These are phyloP conservation scores for Mucor ambiguus DNA, from an alignment of 371 early-diverging fungal species.

Conservation along the genomic window DNA sequence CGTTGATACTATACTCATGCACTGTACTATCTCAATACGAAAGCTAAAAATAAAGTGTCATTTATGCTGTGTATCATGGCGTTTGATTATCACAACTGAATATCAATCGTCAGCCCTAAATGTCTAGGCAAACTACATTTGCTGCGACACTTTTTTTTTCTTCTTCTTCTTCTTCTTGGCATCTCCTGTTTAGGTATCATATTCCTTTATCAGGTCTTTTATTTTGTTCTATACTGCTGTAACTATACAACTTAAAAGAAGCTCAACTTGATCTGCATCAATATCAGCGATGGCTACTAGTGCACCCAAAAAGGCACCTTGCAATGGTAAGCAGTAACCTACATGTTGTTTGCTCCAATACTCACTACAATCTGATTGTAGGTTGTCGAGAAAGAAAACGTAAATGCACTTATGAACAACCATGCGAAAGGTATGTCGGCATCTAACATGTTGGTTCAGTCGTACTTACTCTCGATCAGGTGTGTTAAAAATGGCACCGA, in stretches of 20 bases:
- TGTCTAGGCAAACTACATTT: neutral
- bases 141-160: neutral
- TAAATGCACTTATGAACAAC: slow-evolving; percentile 38
- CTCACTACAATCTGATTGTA: neutral
- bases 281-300: neutral
- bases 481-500: slow-evolving; percentile 30
- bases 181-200: neutral
- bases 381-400: slow-evolving; percentile 46
- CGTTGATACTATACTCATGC: no score
- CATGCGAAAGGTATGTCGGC: slow-evolving; percentile 41
- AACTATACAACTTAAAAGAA: neutral
- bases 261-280: neutral
- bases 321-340: slow-evolving; percentile 1
- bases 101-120: neutral
- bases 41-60: no score
- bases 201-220: slow-evolving; percentile 1
- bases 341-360: neutral
- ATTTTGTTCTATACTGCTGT: neutral
- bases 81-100: neutral
- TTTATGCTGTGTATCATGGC: no score
- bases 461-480: slow-evolving; percentile 15
- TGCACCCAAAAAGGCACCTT: slow-evolving; percentile 13
- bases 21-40: no score
- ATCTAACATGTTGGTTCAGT: neutral
- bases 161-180: neutral